Conservation (phyloP, 768 basidiomycete genomes). For the Boletus bicolor region DNA sequence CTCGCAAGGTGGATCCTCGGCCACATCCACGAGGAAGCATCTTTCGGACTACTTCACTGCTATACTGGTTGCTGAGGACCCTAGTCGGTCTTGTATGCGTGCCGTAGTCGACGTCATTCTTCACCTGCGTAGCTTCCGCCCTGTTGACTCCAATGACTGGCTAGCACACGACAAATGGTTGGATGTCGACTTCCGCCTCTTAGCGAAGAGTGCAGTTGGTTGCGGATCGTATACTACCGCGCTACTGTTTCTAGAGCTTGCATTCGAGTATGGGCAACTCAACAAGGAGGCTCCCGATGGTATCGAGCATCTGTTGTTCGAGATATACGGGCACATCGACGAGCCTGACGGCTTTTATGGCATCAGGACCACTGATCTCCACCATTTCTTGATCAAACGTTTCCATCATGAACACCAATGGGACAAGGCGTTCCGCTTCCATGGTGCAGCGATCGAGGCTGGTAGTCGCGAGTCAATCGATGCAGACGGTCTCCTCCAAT, state of each 20-base stretch:
- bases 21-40: slow-evolving; percentile 14
- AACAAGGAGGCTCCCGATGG: slow-evolving; percentile 27
- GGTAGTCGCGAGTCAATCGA: slow-evolving; percentile 41
- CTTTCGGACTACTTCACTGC: slow-evolving; percentile 23
- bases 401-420: slow-evolving; percentile 93
- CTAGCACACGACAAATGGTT: slow-evolving; percentile 81
- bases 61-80: slow-evolving; percentile 27
- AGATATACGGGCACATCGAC: slow-evolving; percentile 92
- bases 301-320: slow-evolving; percentile 75
- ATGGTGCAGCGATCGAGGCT: slow-evolving; percentile 81
- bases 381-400: slow-evolving; percentile 74
- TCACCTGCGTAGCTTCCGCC: slow-evolving; percentile 70
- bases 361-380: slow-evolving; percentile 75
- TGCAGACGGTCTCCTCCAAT: slow-evolving; percentile 65
- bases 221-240: slow-evolving; percentile 89
- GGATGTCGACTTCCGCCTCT: slow-evolving; percentile 63
- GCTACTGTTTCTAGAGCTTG: slow-evolving; percentile 84
- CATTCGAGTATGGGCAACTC: slow-evolving; percentile 45
- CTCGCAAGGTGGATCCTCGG: slow-evolving; percentile 4
- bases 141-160: slow-evolving; percentile 35
- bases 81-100: slow-evolving; percentile 44
- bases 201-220: slow-evolving; percentile 68
- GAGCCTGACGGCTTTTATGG: slow-evolving; percentile 99
- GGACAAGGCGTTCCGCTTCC: slow-evolving; percentile 86
- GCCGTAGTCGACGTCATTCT: slow-evolving; percentile 73